A percentile compares a stretch with the other conserved stretches of the same genome.
These are phyloP conservation scores for Fusarium udum DNA, from an alignment of 2,329 filamentous ascomycete species.

Conservation along the genomic window DNA sequence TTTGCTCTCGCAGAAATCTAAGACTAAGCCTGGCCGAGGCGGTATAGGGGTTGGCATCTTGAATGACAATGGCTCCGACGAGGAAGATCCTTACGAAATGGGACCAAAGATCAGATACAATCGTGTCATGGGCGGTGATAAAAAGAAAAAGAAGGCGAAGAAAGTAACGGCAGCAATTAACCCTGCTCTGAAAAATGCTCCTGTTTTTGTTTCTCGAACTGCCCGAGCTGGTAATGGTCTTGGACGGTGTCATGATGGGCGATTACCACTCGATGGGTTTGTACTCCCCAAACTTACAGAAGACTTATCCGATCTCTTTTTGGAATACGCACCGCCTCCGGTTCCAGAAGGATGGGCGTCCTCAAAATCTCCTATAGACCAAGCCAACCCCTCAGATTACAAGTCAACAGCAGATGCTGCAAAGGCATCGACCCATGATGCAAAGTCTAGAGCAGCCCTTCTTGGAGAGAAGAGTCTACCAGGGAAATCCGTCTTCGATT, in stretches of 20 bases:
- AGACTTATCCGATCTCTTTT: constrained; percentile 45
- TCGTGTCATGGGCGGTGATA: constrained; percentile 80
- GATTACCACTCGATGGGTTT: constrained; percentile 82
- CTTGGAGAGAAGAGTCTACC: constrained; percentile 82
- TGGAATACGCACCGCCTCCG: constrained; percentile 68
- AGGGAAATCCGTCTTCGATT: constrained; percentile 96
- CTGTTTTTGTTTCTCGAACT: constrained; percentile 77
- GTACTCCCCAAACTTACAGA: constrained; percentile 68
- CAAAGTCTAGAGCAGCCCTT: constrained; percentile 78
- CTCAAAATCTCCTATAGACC: constrained; percentile 52
- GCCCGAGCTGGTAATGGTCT: constrained; percentile 44
- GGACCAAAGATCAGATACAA: constrained; percentile 92
- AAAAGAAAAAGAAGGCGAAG: constrained; percentile 78
- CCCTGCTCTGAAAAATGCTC: constrained; percentile 70
- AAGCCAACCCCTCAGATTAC: constrained; percentile 50
- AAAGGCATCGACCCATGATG: constrained; percentile 78
- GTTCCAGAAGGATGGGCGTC: constrained; percentile 81
- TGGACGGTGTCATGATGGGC: constrained; percentile 82
- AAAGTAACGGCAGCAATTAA: constrained; percentile 63
- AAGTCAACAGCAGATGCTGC: constrained; percentile 80
- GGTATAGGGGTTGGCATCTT: constrained; percentile 89
- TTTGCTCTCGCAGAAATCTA: constrained; percentile 55
- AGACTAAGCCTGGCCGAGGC: constrained; percentile 61
- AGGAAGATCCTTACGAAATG: constrained; percentile 93
- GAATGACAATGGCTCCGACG: constrained; percentile 93